phyloP scores from a whole-genome alignment of 75 land plant genomes.

The Pinus taeda region DNA sequence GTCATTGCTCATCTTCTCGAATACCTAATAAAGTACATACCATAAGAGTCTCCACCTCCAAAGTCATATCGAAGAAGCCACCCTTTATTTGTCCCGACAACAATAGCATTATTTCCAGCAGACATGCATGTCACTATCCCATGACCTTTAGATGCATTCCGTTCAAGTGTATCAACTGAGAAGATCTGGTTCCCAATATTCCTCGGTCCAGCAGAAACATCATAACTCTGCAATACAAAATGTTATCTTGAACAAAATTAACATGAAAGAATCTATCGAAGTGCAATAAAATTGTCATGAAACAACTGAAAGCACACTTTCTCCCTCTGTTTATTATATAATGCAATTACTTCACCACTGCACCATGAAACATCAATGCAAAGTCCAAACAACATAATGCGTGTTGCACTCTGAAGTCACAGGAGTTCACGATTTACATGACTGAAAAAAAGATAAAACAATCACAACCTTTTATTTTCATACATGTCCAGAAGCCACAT shows the following conservation, averaged over 20 bases:
- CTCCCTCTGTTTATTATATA: background rate
- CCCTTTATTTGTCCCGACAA: constrained; percentile 82
- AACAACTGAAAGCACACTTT: background rate
- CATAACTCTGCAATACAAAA: constrained; percentile 10
- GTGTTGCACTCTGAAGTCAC: background rate
- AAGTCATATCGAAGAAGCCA: constrained; percentile 93
- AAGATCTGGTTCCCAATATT: constrained; percentile 56
- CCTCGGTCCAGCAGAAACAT: constrained; percentile 8
- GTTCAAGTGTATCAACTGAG: constrained; percentile 70
- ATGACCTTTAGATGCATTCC: constrained; percentile 72
- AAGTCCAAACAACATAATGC: background rate
- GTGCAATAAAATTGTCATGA: background rate
- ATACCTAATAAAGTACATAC: constrained; percentile 21
- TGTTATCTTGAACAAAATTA: background rate
- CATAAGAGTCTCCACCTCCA: constrained; percentile 61
- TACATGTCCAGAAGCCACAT: background rate
- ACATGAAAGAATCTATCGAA: background rate
- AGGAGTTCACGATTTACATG: background rate
- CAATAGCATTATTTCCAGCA: constrained; percentile 91
- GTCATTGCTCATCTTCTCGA: too few species aligned
- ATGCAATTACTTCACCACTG: background rate
- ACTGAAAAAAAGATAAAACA: background rate
- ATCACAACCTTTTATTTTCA: background rate
- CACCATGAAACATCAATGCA: background rate
- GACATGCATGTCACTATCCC: constrained; percentile 82